Percentiles rank a stretch among this genome's conserved stretches.
phyloP scores from a whole-genome alignment of 139 green algal species.

The Zygnema circumcarinatum region DNA sequence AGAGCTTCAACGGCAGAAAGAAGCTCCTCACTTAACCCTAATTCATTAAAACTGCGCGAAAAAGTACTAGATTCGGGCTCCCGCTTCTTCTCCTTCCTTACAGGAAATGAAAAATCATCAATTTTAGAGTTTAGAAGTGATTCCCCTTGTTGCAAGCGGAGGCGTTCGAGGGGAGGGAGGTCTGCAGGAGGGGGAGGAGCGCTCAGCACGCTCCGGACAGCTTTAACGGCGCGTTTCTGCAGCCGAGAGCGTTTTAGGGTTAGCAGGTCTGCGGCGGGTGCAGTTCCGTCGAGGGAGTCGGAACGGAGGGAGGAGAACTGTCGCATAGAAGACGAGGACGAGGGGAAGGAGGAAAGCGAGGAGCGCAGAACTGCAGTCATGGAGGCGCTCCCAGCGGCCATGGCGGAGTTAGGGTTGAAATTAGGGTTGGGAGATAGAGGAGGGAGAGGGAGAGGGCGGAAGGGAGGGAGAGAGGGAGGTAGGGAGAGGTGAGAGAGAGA shows the following conservation, averaged over 20 bases:
- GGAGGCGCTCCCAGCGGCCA: too few relatives aligned
- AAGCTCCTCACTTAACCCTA: constrained; percentile 56
- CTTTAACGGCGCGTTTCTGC: not conserved
- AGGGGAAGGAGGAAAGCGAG: not conserved
- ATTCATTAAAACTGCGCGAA: not conserved
- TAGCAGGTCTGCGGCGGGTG: not conserved
- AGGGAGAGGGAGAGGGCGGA: too few relatives aligned
- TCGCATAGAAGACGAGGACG: not conserved
- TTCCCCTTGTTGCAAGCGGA: not conserved
- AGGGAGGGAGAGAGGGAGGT: too few relatives aligned
- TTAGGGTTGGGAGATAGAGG: too few relatives aligned
- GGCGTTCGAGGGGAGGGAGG: not conserved
- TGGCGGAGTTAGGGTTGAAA: too few relatives aligned
- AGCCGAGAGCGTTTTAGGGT: not conserved
- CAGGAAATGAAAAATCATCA: not conserved
- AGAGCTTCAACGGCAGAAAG: constrained; percentile 30
- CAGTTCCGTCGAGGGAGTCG: not conserved
- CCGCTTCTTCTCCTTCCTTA: not conserved
- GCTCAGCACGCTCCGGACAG: not conserved
- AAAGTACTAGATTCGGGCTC: not conserved
- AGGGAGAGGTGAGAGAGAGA: too few relatives aligned
- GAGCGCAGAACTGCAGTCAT: too few relatives aligned
- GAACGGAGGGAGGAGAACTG: not conserved
- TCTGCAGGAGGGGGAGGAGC: not conserved
- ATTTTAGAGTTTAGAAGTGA: too few relatives aligned